Evolutionary conservation across 192 early-diverging fungal species (phyloP), one percentile per base, ranked within the genome.

Genomic region (Podochytrium sp.): DNA sequence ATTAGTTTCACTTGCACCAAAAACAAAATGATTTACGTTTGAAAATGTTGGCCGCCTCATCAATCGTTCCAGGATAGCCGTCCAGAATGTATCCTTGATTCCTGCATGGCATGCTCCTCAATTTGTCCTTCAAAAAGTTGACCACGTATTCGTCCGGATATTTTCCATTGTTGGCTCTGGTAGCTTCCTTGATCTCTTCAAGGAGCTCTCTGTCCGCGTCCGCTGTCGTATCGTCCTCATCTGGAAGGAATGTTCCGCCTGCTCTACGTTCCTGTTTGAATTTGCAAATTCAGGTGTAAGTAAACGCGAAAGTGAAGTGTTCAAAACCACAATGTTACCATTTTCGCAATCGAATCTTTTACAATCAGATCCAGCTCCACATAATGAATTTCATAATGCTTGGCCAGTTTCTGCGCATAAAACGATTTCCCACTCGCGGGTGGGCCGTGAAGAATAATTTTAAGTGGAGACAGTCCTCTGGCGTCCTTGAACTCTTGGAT

Each of bases 1-100:
- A 34, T 53, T n/a, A 50, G 20, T 51, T 33, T 50, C 27, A 29
- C 65, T 10, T 77, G 30, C 10, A 18, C 18, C 37, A 6, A 75
- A n/a, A 49, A 43, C 20, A 41, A 14, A 23, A 23, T 75, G 43
- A 34, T 73, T 40, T 60, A 88, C 87, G 60, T 73, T 77, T 78
- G 53, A 85, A 88, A 23, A 89, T 41, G 65, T 79, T 75, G 18
- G 43, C 49, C 2, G 83, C 86, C 66, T 86, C 83, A 7, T 86
- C 82, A 39, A 81, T 43, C 0, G 70, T 78, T 18, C 43, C 64
- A n/a, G 88, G 88, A 62, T 60, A 89, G 34, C 83, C 86, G 58
- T 89, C 88, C 2, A 89, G 52, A 18, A 89, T 78, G 62, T 88
- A 89, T 6, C 88, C 88, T 61, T 89, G 88, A 63, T 89, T 89